A percentile compares a stretch with the other conserved stretches of the same genome.
Evolutionary conservation across 1,284 basidiomycete species (phyloP).

Genomic region (Irpex sp.): DNA sequence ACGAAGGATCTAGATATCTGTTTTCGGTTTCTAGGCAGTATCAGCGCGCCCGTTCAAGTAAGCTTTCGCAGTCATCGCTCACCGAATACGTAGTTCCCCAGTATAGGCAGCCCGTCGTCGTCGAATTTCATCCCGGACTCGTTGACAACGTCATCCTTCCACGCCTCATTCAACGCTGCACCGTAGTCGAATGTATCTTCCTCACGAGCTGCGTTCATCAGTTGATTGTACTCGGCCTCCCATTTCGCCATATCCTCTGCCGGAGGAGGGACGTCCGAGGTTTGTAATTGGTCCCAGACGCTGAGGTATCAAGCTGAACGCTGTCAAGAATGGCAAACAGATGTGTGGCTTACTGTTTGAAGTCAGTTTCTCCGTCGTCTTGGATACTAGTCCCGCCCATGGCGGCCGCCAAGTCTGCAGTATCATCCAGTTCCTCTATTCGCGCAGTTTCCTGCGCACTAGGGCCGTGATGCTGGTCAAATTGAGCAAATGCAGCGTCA

Average conservation of each 20-base stretch:
- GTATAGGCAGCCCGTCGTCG: slow-evolving; percentile 67
- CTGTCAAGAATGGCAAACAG: slow-evolving; percentile 1
- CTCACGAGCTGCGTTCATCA: slow-evolving; percentile 65
- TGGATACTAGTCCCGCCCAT: slow-evolving; percentile 36
- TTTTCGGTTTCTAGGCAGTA: slow-evolving; percentile 57
- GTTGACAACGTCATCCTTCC: slow-evolving; percentile 51
- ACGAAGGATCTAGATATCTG: slow-evolving; percentile 55
- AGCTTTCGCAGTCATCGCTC: slow-evolving; percentile 21
- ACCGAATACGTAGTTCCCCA: slow-evolving; percentile 78
- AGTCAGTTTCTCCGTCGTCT: slow-evolving; percentile 30
- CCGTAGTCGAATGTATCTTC: slow-evolving; percentile 62
- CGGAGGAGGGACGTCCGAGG: slow-evolving; percentile 52
- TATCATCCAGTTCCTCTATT: slow-evolving; percentile 54
- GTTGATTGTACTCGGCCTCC: slow-evolving; percentile 86
- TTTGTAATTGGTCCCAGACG: slow-evolving; percentile 55
- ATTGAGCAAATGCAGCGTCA: slow-evolving; percentile 71
- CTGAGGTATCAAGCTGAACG: slow-evolving; percentile 30
- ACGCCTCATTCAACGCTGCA: slow-evolving; percentile 56
- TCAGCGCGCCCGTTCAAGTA: slow-evolving; percentile 16
- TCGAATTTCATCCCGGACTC: slow-evolving; percentile 48
- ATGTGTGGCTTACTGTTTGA: slow-evolving; percentile 41
- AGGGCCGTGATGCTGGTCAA: slow-evolving; percentile 43
- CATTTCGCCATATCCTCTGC: slow-evolving; percentile 75
- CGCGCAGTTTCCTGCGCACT: slow-evolving; percentile 40
- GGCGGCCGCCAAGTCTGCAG: slow-evolving; percentile 35